Conservation (phyloP, 1,284 basidiomycete species). For the Bondarzewia mesenterica region DNA sequence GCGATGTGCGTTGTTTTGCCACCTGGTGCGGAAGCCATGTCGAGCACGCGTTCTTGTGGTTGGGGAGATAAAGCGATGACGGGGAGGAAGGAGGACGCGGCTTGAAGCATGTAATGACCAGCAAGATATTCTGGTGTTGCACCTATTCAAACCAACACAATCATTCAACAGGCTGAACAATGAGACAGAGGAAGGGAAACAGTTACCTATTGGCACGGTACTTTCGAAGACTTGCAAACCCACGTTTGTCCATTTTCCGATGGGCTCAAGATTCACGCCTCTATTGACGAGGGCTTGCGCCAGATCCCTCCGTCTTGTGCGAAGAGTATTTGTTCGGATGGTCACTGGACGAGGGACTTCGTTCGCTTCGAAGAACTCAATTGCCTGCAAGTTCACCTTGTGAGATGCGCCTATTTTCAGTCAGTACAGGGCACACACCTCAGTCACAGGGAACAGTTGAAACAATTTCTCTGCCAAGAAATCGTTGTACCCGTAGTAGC, state of each 20-base stretch:
- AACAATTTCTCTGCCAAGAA: conserved; percentile 95
- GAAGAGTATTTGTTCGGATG: conserved; percentile 95
- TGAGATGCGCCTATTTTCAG: not conserved
- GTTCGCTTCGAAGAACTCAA: conserved; percentile 98
- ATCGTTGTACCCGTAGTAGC: conserved; percentile 97
- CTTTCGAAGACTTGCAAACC: conserved; percentile 98
- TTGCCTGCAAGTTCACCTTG: conserved; percentile 51
- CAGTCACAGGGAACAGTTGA: conserved; percentile 86
- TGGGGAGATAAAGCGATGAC: conserved; percentile 94
- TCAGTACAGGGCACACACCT: conserved; percentile 45
- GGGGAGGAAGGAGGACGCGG: conserved; percentile 98
- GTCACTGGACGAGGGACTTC: conserved; percentile 96
- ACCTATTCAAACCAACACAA: conserved; percentile 27
- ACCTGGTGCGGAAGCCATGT: conserved; percentile 98
- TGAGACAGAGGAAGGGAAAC: conserved; percentile 1
- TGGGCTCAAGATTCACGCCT: conserved; percentile 94
- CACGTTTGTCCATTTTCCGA: conserved; percentile 98
- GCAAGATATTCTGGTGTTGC: conserved; percentile 99
- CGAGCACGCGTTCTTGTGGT: conserved; percentile 89
- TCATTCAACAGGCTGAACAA: not conserved
- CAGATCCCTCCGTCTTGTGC: conserved; percentile 88
- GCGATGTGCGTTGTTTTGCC: conserved; percentile 97
- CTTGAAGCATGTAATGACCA: conserved; percentile 99
- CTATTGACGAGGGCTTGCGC: conserved; percentile 94
- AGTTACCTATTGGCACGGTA: conserved; percentile 90